Evolutionary conservation across 2,329 filamentous ascomycete species (phyloP).

Genomic region (Pestalotiopsis fici): DNA sequence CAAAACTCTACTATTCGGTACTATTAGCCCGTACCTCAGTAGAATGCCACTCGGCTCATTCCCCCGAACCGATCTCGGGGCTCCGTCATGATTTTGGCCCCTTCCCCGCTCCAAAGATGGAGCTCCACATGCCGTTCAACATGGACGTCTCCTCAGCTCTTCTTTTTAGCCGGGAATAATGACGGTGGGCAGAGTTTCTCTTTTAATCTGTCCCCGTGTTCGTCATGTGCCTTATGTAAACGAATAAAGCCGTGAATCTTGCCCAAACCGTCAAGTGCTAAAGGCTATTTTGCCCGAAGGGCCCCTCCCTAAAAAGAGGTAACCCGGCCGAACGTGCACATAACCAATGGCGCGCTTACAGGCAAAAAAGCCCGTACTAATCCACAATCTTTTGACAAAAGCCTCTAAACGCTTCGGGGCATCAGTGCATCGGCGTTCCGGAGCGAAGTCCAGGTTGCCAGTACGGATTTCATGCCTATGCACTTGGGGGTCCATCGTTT

Average conservation of each 20-base stretch:
- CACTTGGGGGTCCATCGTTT: background rate
- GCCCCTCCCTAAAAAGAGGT: background rate
- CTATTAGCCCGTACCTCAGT: background rate
- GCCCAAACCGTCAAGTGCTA: background rate
- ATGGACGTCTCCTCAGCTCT: background rate
- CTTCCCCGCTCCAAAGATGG: background rate
- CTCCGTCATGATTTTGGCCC: background rate
- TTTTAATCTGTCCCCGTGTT: background rate
- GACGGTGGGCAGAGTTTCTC: background rate
- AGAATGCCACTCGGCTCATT: background rate
- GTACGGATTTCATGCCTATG: background rate
- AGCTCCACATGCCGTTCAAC: conserved; percentile 4
- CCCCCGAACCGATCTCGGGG: conserved; percentile 6
- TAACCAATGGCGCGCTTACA: background rate
- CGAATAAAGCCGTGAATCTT: background rate
- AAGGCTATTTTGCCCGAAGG: background rate
- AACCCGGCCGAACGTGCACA: background rate
- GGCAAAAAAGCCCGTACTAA: background rate
- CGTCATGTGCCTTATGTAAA: background rate
- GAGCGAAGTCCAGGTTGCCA: background rate
- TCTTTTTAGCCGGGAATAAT: conserved; percentile 1
- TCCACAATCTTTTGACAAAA: background rate
- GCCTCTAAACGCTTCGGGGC: background rate
- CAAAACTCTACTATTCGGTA: background rate
- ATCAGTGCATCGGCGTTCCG: background rate